These are phyloP conservation scores for Dictyostelium purpureum DNA, from an alignment of 78 protist genomes.

Conservation along the genomic window DNA sequence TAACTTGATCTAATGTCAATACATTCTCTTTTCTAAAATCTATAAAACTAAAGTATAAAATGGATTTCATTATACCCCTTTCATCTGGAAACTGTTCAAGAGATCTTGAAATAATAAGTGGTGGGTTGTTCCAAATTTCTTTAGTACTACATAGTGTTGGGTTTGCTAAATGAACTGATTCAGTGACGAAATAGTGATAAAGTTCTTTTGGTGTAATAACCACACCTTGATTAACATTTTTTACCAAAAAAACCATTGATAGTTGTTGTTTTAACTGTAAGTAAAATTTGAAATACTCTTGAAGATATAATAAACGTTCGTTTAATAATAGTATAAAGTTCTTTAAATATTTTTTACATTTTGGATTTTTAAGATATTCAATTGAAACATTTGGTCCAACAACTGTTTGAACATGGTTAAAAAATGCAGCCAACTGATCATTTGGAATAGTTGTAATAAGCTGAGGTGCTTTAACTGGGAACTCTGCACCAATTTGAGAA, in stretches of 20 bases:
- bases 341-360: not conserved
- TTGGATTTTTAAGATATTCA: not conserved
- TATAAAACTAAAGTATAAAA: not conserved
- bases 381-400: not conserved
- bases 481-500: not conserved
- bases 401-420: not conserved
- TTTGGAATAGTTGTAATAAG: not conserved
- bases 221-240: not conserved
- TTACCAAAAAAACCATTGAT: not conserved
- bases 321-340: not conserved
- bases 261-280: not conserved
- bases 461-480: not conserved
- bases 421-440: too few species aligned
- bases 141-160: not conserved
- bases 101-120: not conserved
- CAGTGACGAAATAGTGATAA: not conserved
- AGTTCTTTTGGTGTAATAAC: not conserved
- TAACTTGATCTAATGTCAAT: not conserved
- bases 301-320: not conserved
- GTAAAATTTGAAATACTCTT: not conserved
- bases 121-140: not conserved
- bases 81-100: not conserved
- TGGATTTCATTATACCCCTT: not conserved
- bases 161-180: slow-evolving; percentile 13
- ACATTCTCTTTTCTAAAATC: not conserved